Base-by-base conservation (phyloP, 805 yeast genomes). In the Millerago galiae region DNA sequence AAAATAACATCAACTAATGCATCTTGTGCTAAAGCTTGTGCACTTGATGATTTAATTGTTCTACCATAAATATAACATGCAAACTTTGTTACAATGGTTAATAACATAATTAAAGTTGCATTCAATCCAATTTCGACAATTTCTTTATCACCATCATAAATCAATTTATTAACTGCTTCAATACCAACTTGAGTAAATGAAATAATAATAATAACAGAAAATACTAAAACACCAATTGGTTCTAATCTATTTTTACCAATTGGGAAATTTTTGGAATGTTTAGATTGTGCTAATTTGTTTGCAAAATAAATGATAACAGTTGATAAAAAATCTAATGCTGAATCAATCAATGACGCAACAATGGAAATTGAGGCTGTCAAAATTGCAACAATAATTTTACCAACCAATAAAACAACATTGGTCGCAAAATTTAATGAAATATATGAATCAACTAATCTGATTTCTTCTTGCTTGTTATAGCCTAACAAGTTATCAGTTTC, bases 21-120 rank as follows among this genome's bases (percentile, higher is more conserved):
- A 61, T 85, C 95, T 59, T 83, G 91, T 2, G 90, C 86, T 42
- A 84, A 65, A 0, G 95, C 95, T 54, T 79, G 83, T 2, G 85
- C 81, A 0, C 89, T 78, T 14, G 82, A 74, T 13, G 87, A 80
- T 14, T 70, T 63, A 46, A 82, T 72, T 12, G 67, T 61, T 32
- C 72, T 64, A 55, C 91, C 84, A 77, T 84, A 75, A 11, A 74
- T 25, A 70, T 76, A 85, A 52, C 88, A 79, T 2, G 67, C 70
- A 6, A 79, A 50, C 54, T 84, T 84, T 25, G 75, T 67, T 4
- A 74, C 53, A 15, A 84, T 78, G 0, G 95, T 85, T 14, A 72
- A 42, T 1, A 68, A 38, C 93, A 84, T 85, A 44, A 84, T 81
- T 1, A 54, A 43, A 2, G 75, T 57, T 0, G 89, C 71, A n/a